These are phyloP conservation scores for Orbilia ellipsospora DNA, from an alignment of 2,329 filamentous ascomycete genomes.

Conservation along the genomic window DNA sequence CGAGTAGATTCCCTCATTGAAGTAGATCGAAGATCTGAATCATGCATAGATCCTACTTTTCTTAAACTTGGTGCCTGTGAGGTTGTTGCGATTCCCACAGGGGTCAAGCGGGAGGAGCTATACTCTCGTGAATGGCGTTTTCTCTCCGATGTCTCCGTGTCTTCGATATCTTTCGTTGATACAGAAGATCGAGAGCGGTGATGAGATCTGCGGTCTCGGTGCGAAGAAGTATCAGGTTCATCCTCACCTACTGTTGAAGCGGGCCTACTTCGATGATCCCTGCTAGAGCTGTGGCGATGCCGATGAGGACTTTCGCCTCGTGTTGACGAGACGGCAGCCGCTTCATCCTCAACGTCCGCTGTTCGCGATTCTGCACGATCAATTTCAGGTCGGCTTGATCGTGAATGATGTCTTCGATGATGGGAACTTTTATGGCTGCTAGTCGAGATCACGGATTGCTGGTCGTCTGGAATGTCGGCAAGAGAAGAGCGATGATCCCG, in stretches of 20 bases:
- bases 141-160: conserved; percentile 34
- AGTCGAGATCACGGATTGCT: conserved; percentile 39
- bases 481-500: conserved; percentile 46
- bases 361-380: conserved; percentile 43
- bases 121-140: conserved; percentile 46
- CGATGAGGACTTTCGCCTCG: conserved; percentile 48
- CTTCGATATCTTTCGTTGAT: conserved; percentile 37
- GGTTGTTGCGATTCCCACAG: conserved; percentile 53
- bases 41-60: conserved; percentile 46
- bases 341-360: conserved; percentile 43
- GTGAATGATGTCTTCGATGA: conserved; percentile 47
- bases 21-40: conserved; percentile 36
- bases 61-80: conserved; percentile 45
- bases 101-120: conserved; percentile 46
- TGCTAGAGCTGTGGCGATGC: conserved; percentile 47
- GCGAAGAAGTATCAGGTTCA: conserved; percentile 52
- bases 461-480: conserved; percentile 45
- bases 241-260: conserved; percentile 55
- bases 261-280: conserved; percentile 54
- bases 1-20: conserved; percentile 45
- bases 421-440: conserved; percentile 46
- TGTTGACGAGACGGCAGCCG: conserved; percentile 42
- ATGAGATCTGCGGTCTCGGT: conserved; percentile 44
- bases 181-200: conserved; percentile 51
- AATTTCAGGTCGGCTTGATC: conserved; percentile 37